Evolutionary conservation across 2,329 filamentous ascomycete species (phyloP), one percentile per base, ranked within the genome.

Genomic region (Hymenoscyphus occultus): DNA sequence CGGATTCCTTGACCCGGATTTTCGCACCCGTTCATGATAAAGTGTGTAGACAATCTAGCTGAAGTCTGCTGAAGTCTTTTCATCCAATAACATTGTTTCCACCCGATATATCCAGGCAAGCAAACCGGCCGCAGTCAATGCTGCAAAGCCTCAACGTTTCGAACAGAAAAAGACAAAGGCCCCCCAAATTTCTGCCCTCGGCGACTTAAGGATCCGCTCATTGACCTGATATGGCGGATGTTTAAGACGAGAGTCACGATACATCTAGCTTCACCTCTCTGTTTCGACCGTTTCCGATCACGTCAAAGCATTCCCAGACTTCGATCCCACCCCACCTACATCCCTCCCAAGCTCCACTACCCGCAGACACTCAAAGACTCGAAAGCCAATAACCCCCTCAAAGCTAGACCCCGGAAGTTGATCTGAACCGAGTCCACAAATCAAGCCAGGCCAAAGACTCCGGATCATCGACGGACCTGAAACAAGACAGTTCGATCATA

Each of bases 241-340:
- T 74, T 73, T 72, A 68, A 62, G 70, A 71, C 64, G 66, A 69
- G 62, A 65, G 67, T 64, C 62, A 69, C 72, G 67, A 74, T 70
- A 72, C 72, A 69, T 58, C 65, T 66, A 74, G 71, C 69, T 70
- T 72, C 69, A 69, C 48, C 67, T 71, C 64, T 70, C 65, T 72
- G 72, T 75, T 75, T 74, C 71, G 70, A 73, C 68, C 64, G 70
- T 72, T 71, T 71, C 73, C 68, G 68, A 69, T 71, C 66, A 71
- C 68, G 74, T 76, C 73, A 74, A 74, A 72, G 73, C 73, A 74
- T 72, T 71, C 67, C 74, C 70, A 68, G 68, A 72, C 64, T 65
- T 72, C 69, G 66, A 72, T 72, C 68, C 57, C 65, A 54, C 56
- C 56, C 54, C 56, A 64, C 68, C 66, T 67, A 64, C 70, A 71